Evolutionary conservation across 768 basidiomycete species (phyloP), one percentile per base, ranked within the genome.

Genomic region (Sporobolomyces roseus): DNA sequence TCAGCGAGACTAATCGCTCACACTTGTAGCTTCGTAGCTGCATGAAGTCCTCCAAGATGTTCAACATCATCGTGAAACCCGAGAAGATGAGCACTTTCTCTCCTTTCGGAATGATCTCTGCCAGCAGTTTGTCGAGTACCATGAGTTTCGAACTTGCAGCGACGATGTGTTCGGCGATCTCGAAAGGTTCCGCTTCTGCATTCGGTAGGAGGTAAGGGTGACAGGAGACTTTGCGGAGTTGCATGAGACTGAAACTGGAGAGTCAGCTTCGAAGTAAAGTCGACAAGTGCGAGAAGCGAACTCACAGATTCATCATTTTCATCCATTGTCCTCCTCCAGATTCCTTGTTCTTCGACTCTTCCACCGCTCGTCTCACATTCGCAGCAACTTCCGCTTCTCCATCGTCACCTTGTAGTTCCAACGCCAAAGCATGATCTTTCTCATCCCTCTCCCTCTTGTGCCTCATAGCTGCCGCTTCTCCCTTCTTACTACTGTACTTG

Each of bases 21-120:
- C 83, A 87, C 35, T 82, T 80, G 75, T 86, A 85, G 4, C 75
- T 74, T n/a, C 87, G 82, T 55, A 86, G 79, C 17, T 79, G 79
- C 80, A 88, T 81, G 76, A 84, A 86, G 68, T 89, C 88, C 74
- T 88, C 86, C 6, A 89, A 75, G 43, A 87, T 74, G 66, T 88
- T 85, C 64, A 89, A 82, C 84, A 88, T 87, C 60, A 85, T 85
- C 56, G 52, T 73, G 65, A 75, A 77, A 68, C 79, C 86, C 68
- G 86, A 85, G 77, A 88, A 89, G 29, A 89, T 85, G 25, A 89
- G 80, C 21, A 87, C 85, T 36, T 83, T 80, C 71, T 87, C 86
- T 59, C 82, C 84, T 72, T 83, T 84, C 0, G 85, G 85, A 12
- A 87, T 79, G 55, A 83, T 78, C 53, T 85, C 81, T 13, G 79